Evolutionary conservation across 2,329 filamentous ascomycete genomes (phyloP), one percentile per base, ranked within the genome.

Genomic region (Penicillium polonicum): DNA sequence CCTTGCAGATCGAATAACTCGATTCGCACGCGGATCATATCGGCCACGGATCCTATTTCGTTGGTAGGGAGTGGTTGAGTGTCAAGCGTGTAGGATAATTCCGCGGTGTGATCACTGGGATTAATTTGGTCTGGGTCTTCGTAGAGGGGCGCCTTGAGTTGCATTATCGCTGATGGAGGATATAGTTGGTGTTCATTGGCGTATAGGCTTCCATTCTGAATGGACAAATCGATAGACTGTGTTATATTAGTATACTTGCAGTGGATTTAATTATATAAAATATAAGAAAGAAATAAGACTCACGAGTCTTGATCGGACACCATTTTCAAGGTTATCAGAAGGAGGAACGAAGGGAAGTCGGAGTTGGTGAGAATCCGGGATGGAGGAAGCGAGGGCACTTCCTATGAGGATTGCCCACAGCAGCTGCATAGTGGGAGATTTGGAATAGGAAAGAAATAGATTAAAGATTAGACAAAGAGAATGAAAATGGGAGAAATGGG

Each of bases 131-230:
- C 3, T 55, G 46, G 13, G 27, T 6, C 55, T 33, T 61, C 56
- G n/a, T 67, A 62, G 33, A 65, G 67, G 19, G 60, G 52, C 4
- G 66, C 70, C 19, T 68, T 55, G 35, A 73, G 60, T 41, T 65
- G 63, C 68, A 70, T 69, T 19, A 68, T 64, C 7, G 57, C 42
- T 5, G 67, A 48, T 2, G 70, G 59, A 1, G 71, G 71, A 57
- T 72, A 73, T 48, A 73, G 56, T 23, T 59, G 49, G 19, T 71
- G 57, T 13, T 65, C 39, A 57, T 73, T 73, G 57, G 69, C 70
- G 33, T 63, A 65, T 5, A 73, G 64, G 7, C 55, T 63, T 42
- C 62, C 66, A 55, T 73, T 63, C 29, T 64, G 38, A 5, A 70
- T 63, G n/a, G 68, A 60, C 54, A 71, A 68, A 44, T 64, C 61